phyloP scores from a whole-genome alignment of 2,329 filamentous ascomycete species.

The Cercospora brassicicola region DNA sequence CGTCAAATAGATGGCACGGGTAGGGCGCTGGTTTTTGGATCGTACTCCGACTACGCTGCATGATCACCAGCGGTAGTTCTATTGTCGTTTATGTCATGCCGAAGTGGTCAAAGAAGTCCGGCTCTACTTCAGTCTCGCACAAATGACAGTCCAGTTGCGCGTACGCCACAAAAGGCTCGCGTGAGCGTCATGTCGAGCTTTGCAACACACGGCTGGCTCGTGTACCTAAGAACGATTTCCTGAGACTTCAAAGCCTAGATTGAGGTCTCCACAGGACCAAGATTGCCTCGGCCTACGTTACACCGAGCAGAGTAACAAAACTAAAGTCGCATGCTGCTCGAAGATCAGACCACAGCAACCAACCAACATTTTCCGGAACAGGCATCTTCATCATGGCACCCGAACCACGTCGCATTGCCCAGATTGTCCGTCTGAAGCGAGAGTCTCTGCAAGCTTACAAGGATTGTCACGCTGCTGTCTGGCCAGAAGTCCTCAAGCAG shows the following conservation, averaged over 20 bases:
- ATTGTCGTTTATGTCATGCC: background rate
- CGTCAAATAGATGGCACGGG: slow-evolving; percentile 61
- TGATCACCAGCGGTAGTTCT: background rate
- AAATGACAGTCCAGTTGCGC: background rate
- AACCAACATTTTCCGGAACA: background rate
- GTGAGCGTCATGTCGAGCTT: background rate
- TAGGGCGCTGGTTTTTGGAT: slow-evolving; percentile 66
- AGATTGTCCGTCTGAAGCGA: slow-evolving; percentile 71
- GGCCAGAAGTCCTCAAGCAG: slow-evolving; percentile 74
- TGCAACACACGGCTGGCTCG: background rate
- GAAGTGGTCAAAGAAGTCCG: background rate
- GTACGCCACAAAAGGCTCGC: background rate
- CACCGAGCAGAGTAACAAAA: background rate
- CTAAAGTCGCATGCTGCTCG: too few relatives aligned
- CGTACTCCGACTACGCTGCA: slow-evolving; percentile 17
- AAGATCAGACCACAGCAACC: background rate
- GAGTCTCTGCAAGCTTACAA: slow-evolving; percentile 69
- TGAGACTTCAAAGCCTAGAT: background rate
- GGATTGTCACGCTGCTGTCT: slow-evolving; percentile 69
- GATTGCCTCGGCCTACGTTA: slow-evolving; percentile 11
- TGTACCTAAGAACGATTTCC: background rate
- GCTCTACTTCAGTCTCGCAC: background rate
- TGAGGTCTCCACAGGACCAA: background rate
- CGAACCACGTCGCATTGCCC: slow-evolving; percentile 59
- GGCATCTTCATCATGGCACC: slow-evolving; percentile 20